These are phyloP conservation scores for Bryopsis sp. DNA, from an alignment of 139 green algal genomes.

Conservation along the genomic window DNA sequence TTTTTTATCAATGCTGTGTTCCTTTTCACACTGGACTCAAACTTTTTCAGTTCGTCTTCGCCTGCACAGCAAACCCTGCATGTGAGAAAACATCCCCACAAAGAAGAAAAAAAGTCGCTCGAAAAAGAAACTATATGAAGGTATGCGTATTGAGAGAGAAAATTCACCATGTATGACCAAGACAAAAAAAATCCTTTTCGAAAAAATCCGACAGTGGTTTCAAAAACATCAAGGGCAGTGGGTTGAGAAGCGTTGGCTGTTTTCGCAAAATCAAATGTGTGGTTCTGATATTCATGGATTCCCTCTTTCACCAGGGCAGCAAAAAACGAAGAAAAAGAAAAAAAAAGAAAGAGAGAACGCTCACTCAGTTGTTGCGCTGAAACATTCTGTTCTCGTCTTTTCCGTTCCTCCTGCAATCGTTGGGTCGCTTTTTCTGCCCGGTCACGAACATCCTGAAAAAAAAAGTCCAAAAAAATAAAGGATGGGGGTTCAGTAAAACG, in stretches of 20 bases:
- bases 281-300: not conserved
- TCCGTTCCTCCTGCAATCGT: not conserved
- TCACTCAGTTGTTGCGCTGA: conserved; percentile 1
- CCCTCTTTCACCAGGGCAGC: no score
- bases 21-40: conserved; percentile 86
- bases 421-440: not conserved
- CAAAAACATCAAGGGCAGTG: not conserved
- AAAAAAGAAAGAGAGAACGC: not conserved
- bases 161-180: not conserved
- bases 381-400: not conserved
- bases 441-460: conserved; percentile 5
- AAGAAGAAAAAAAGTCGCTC: not conserved
- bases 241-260: not conserved
- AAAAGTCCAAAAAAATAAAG: no score
- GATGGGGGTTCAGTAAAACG: no score
- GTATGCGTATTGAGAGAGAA: not conserved
- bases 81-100: not conserved
- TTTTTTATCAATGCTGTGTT: conserved; percentile 85
- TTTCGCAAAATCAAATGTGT: not conserved
- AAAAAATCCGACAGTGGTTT: no score
- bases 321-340: not conserved
- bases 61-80: conserved; percentile 22
- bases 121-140: not conserved
- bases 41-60: conserved; percentile 43
- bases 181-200: no score